phyloP scores from a whole-genome alignment of 2,329 filamentous ascomycete genomes.

The Botryotinia convoluta region DNA sequence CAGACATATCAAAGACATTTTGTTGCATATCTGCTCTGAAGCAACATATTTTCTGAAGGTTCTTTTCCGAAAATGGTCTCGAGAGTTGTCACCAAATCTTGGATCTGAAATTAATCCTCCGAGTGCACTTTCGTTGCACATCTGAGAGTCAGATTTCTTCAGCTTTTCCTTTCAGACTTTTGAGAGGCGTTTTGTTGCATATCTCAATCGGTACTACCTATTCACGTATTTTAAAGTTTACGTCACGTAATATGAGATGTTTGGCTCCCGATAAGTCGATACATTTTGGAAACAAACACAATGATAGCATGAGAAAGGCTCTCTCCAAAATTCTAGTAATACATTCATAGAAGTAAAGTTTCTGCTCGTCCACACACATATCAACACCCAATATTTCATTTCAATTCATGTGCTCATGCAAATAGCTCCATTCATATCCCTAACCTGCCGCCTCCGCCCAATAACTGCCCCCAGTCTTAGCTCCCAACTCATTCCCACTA shows the following conservation, averaged over 20 bases:
- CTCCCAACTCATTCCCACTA: constrained; percentile 11
- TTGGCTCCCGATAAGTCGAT: background rate
- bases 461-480: constrained; percentile 29
- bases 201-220: background rate
- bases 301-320: background rate
- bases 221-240: background rate
- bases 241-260: background rate
- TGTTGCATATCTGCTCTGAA: background rate
- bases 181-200: background rate
- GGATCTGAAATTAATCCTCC: no score
- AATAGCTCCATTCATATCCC: background rate
- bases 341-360: background rate
- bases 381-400: background rate
- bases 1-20: background rate
- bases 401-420: background rate
- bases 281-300: background rate
- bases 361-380: background rate
- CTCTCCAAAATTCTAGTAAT: background rate
- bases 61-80: background rate
- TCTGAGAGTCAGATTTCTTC: background rate
- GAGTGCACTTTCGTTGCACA: no score
- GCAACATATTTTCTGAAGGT: background rate
- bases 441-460: constrained; percentile 26
- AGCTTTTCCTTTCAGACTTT: background rate
- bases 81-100: no score